Base-by-base conservation (phyloP, 2,329 filamentous ascomycete species). In the Pseudocercospora fijiensis region DNA sequence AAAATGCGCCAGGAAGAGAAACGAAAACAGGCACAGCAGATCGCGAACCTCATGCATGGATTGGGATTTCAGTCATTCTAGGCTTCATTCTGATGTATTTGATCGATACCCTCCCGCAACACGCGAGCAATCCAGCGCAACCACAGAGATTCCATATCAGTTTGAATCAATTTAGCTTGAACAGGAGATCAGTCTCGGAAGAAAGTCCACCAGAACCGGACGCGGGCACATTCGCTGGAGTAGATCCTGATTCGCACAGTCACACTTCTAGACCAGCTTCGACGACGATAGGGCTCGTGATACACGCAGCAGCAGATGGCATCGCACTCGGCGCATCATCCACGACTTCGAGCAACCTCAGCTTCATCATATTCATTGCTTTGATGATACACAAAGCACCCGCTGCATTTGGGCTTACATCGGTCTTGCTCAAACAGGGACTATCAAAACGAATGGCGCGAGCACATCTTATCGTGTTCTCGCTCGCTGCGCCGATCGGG, bases 81-180 rank as follows among this genome's bases (percentile, higher is more conserved):
- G 95, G 95, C 11, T 99, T 98, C 77, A 87, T 96, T 62, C 84
- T 97, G 68, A 99, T 99, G 95, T 98, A 96, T 75, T 85, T 99
- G 22, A 90, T 99, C 73, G 94, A 99, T 78, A 88, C 91, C 58
- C 79, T 96, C 8, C 92, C 92, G 7, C 86, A 87, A 45, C 90
- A 92, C 74, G 84, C 90, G 20, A 83, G 84, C 71, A 77, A 61
- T 65, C 77, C 20, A 71, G 76, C 58, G 62, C 76, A 69, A 72
- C 87, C 89, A 13, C 83, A 87, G 58, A 90, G 89, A 16, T 88
- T 92, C 68, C 92, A 96, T 74, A 95, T 98, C 72, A 96, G 91
- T 62, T 83, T 98, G 49, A 91, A 95, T 70, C 91, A 93, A 70
- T 83, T 97, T 27, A 79, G 79, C 58, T 75, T 79, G 41, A 79